Evolutionary conservation across 371 early-diverging fungal species (phyloP).

Genomic region (Homolaphlyctis polyrhiza): DNA sequence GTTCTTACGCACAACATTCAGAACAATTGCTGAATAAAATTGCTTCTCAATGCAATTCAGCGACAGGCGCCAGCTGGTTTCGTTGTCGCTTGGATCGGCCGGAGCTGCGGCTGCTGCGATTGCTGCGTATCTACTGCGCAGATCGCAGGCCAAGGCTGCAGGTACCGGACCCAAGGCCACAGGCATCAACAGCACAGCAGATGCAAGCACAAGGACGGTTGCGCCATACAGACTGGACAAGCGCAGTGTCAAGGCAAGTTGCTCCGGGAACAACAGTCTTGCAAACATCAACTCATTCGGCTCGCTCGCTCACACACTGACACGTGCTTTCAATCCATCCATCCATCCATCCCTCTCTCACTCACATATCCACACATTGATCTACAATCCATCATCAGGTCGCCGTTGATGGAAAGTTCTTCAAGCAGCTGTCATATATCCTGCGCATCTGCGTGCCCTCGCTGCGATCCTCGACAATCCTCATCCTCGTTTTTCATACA

Average conservation of each 20-base stretch:
- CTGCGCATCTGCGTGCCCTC: constrained; percentile 33
- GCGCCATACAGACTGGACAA: not conserved
- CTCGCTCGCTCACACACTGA: not conserved
- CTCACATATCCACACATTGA: not conserved
- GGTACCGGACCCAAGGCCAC: too few relatives aligned
- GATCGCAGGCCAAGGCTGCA: too few relatives aligned
- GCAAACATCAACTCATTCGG: not conserved
- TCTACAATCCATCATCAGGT: constrained; percentile 15
- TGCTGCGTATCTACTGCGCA: too few relatives aligned
- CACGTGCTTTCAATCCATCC: not conserved
- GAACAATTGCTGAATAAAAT: too few relatives aligned
- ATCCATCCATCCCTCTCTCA: not conserved
- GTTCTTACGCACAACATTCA: too few relatives aligned
- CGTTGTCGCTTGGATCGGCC: too few relatives aligned
- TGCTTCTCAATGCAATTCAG: too few relatives aligned
- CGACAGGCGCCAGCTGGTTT: too few relatives aligned
- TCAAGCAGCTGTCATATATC: constrained; percentile 33
- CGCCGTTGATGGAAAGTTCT: constrained; percentile 36
- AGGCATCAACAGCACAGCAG: too few relatives aligned
- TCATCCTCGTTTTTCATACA: constrained; percentile 76
- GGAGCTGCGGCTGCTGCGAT: too few relatives aligned
- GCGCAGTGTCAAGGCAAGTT: not conserved
- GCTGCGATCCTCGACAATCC: constrained; percentile 62
- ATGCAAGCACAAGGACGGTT: too few relatives aligned
- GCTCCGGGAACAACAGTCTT: not conserved